Evolutionary conservation across 345 rosid genomes (phyloP), one percentile per base, ranked within the genome.

Genomic region (Brassica cretica): DNA sequence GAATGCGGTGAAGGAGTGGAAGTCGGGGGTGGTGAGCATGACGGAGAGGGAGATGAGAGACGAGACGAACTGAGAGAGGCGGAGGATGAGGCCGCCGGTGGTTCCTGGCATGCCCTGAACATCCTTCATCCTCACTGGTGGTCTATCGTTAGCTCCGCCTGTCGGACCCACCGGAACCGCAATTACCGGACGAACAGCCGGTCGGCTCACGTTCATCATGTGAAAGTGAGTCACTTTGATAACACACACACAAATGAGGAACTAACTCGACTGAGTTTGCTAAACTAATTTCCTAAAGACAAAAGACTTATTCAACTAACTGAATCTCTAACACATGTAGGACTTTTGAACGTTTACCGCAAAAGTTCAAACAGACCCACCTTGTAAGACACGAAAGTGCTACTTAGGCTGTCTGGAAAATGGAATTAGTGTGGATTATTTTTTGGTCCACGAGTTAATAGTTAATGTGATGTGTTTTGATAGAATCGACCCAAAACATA

Each of bases 71-170:
- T 89, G 97, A 25, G 39, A 70, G 82, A 87, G 85, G 6, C 97
- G 93, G 64, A 91, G 88, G 68, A 82, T 41, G 16, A 93, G 88
- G 46, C 97, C 93, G 9, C 93, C 98, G 37, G 77, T 74, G 7
- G 98, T 93, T 60, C 98, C 98, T 1, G 97, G 90, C 97, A 88
- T 93, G 25, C 97, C 97, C 27, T 91, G 94, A 3, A 88, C 70
- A 72, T 89, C 89, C 72, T 85, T 89, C 98, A 93, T 88, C 85
- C 93, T 86, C 68, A 82, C 81, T 35, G 87, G 80, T 4, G 86
- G 92, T 21, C 81, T 80, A 49, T 74, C 75, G 27, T 14, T 73
- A 1, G 79, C 87, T 15, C 80, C 93, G 21, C 82, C 87, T 3
- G 89, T 88, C 39, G 78, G 49, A 18, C 90, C 87, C 46, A 92